Base-by-base conservation (phyloP, 352 stramenopile species). In the Globisporangium okanoganense region DNA sequence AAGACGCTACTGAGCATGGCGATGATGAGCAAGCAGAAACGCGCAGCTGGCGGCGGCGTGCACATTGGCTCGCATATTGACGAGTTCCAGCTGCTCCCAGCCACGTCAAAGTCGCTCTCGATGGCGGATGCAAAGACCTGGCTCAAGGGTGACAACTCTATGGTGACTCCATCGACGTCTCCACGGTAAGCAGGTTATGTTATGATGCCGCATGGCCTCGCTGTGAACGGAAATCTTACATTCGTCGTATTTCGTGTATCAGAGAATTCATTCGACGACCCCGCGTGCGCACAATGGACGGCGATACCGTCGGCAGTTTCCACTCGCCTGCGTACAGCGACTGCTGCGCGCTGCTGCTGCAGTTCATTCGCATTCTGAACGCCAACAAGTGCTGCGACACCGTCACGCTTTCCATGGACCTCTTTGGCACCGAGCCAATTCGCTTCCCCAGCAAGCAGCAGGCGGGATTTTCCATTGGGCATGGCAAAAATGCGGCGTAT, bases 1-100 rank as follows among this genome's bases (percentile, higher is more conserved):
- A 92, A 92, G 65, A 91, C 84, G 14, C 59, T 93, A 52, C 67
- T 94, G 62, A 71, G 76, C 47, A 93, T 94, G 82, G 75, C 66
- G 31, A 79, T 82, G 64, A 51, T 49, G 29, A 59, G 47, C 45
- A 55, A 38, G 10, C 44, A 57, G 43, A 62, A 58, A 24, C 63
- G 49, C 3, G 18, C 13, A 13, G 10, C 12, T 20, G 20, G 25
- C 6, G 31, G 38, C 5, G 41, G 40, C n/a, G 57, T 48, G 18
- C 25, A 47, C 38, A 47, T 64, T 27, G 33, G 56, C n/a, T 56
- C 58, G 43, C 22, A 35, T 12, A 45, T 65, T 36, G 59, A 65
- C 27, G 64, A 49, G 35, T 67, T 58, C 41, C 58, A 61, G 62
- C 29, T 52, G 25, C 49, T 44, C 53, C 65, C 56, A 12, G 54